These are phyloP conservation scores for Annulohypoxylon truncatum DNA, from an alignment of 2,329 filamentous ascomycete genomes.

Conservation along the genomic window DNA sequence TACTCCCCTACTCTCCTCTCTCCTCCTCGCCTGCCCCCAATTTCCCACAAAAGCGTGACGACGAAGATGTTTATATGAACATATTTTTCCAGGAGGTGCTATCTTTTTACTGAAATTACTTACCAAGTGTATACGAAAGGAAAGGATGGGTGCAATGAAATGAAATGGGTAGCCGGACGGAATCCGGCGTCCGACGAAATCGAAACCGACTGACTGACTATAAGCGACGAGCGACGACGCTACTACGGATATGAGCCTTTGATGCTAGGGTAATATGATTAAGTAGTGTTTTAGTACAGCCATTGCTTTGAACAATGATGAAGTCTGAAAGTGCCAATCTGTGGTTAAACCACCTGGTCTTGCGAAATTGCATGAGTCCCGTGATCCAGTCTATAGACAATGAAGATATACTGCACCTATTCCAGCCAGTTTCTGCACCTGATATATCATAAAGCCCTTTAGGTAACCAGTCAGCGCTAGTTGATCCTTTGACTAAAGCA, in stretches of 20 bases:
- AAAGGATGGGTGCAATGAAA: not conserved
- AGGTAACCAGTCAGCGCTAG: slow-evolving; percentile 25
- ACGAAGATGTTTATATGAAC: not conserved
- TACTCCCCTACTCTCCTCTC: too few species aligned
- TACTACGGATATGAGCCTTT: slow-evolving; percentile 1
- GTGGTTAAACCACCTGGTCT: not conserved
- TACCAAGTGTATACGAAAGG: not conserved
- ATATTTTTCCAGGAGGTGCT: not conserved
- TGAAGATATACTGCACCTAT: too few species aligned
- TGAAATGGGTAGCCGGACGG: slow-evolving; percentile 10
- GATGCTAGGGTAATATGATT: slow-evolving; percentile 6
- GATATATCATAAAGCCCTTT: slow-evolving; percentile 3
- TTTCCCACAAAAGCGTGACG: too few species aligned
- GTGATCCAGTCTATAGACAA: slow-evolving; percentile 3
- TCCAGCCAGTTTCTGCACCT: not conserved
- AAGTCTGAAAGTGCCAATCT: slow-evolving; percentile 13
- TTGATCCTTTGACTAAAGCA: slow-evolving; percentile 13
- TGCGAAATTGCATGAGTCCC: not conserved
- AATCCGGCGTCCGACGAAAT: slow-evolving; percentile 8
- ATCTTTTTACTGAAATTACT: slow-evolving; percentile 2
- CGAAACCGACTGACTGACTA: not conserved
- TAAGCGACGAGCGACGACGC: slow-evolving; percentile 21
- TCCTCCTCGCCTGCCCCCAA: too few species aligned
- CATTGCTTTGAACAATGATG: slow-evolving; percentile 29
- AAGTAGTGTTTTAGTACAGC: slow-evolving; percentile 29